Base-by-base conservation (phyloP, 1,139 yeast genomes). In the Debaryomycetaceae sp. region DNA sequence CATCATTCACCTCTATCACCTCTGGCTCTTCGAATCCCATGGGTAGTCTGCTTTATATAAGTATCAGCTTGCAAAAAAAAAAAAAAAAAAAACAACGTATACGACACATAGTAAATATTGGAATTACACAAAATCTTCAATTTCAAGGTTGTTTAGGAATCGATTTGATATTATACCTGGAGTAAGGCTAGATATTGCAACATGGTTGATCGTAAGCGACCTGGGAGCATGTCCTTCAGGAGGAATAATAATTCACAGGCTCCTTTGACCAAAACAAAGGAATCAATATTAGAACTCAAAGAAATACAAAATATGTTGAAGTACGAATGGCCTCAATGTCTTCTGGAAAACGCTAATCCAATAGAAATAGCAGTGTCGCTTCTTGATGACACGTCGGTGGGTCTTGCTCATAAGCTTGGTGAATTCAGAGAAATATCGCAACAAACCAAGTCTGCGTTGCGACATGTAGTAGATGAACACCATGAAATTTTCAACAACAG, bases 351-450 rank as follows among this genome's bases (percentile, higher is more conserved):
- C 43, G 72, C 94, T 38, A 88, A 87, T 57, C 95, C 96, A 1
- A 70, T 91, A 33, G 96, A 88, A 52, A 70, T 84, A 41, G 96
- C 96, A 0, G 70, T 91, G 35, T 79, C 92, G 0, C 68, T 91
- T 43, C 68, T 88, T 50, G 97, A 91, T 59, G 83, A 81, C 50
- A 81, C 95, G 3, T 86, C 96, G 1, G 95, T 89, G 26, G 98
- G 98, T 0, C 65, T 86, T 53, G 95, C 95, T 1, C 83, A 83
- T 53, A 78, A 83, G 46, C 71, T 73, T 41, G 68, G 70, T 0
- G 86, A 83, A 38, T 86, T 86, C 49, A 61, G 70, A 35, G 70
- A 69, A 40, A 54, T 83, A 40, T 75, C 78, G 42, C 67, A 67
- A 13, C 67, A 77, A 44, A 81, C 91, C 11, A 79, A 80, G 24